phyloP scores from a whole-genome alignment of 768 basidiomycete species.

The Boletus vermiculosoides region DNA sequence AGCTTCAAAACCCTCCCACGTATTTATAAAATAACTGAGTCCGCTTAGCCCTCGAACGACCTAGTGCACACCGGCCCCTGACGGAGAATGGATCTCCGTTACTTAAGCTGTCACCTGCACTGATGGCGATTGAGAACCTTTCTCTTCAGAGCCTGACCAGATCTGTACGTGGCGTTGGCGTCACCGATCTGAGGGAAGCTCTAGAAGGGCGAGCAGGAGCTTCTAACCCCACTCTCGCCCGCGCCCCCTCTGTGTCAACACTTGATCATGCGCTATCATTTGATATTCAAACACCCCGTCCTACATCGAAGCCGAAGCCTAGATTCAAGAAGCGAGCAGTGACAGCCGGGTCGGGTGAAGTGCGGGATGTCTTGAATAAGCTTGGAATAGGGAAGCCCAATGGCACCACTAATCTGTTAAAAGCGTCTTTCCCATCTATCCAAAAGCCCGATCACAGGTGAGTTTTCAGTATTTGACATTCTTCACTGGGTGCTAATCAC shows the following conservation, averaged over 20 bases:
- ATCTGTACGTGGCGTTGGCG: conserved; percentile 78
- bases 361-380: conserved; percentile 76
- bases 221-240: conserved; percentile 70
- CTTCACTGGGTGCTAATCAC: conserved; percentile 4
- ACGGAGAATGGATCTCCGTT: conserved; percentile 73
- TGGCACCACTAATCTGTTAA: conserved; percentile 57
- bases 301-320: conserved; percentile 52
- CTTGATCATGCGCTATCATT: conserved; percentile 64
- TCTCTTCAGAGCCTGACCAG: conserved; percentile 83
- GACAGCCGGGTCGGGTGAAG: conserved; percentile 61
- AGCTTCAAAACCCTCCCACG: conserved; percentile 30
- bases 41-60: conserved; percentile 53
- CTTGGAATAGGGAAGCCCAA: conserved; percentile 78
- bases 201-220: conserved; percentile 81
- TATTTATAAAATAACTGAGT: conserved; percentile 9
- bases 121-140: conserved; percentile 90
- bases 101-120: conserved; percentile 75
- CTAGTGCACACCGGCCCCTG: conserved; percentile 55
- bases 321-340: conserved; percentile 52
- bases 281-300: conserved; percentile 40
- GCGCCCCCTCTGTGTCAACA: conserved; percentile 75
- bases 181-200: conserved; percentile 85
- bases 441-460: conserved; percentile 47
- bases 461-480: conserved; percentile 10
- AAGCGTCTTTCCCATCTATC: conserved; percentile 65